These are phyloP conservation scores for Lactarius indigo DNA, from an alignment of 768 basidiomycete genomes.

Conservation along the genomic window DNA sequence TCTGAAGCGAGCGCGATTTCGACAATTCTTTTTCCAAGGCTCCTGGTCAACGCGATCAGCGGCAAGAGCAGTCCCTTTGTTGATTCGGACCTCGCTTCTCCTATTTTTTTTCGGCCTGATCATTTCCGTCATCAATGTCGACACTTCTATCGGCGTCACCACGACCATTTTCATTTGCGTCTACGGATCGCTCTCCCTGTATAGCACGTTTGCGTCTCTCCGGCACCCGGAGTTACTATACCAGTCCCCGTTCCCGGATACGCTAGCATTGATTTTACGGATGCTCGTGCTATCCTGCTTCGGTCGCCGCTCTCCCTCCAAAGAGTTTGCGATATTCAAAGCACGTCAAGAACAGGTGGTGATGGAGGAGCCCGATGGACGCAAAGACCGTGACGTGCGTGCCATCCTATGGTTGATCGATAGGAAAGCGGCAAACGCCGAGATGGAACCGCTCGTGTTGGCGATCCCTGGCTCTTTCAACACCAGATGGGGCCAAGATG, in stretches of 20 bases:
- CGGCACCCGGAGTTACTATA: background rate
- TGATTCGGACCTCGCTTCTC: background rate
- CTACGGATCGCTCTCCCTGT: background rate
- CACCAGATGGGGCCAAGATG: background rate
- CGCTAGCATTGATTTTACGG: constrained; percentile 26
- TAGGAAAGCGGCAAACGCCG: background rate
- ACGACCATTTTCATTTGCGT: background rate
- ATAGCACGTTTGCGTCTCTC: background rate
- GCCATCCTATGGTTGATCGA: background rate
- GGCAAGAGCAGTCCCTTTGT: background rate
- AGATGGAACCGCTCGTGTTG: background rate
- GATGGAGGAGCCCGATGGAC: background rate
- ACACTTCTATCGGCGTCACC: background rate
- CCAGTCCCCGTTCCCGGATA: constrained; percentile 36
- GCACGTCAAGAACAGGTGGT: background rate
- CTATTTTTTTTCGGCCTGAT: background rate
- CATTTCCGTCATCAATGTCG: background rate
- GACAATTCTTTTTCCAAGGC: background rate
- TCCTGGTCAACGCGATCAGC: background rate
- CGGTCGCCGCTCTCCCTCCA: background rate
- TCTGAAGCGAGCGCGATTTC: background rate
- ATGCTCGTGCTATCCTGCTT: background rate
- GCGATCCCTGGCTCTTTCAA: background rate
- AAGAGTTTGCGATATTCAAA: background rate
- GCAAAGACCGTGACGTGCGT: background rate